Percentiles rank a stretch among this genome's conserved stretches.
Conservation (phyloP, 805 yeast genomes). For the Lipomyces kockii region DNA sequence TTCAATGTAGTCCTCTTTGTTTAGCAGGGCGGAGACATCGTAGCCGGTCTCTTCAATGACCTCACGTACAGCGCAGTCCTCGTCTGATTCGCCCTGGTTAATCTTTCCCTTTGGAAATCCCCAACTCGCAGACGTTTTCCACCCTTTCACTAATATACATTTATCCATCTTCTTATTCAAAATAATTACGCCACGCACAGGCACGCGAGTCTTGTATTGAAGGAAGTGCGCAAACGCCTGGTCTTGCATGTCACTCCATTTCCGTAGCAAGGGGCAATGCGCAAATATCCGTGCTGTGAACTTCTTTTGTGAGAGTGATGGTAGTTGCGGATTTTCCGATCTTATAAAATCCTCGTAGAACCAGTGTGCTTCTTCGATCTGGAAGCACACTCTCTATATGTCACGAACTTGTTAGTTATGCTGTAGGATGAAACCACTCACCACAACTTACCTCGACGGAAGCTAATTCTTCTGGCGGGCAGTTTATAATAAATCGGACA, state of each 20-base stretch:
- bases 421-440: neutral
- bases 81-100: constrained; percentile 87
- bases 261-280: constrained; percentile 57
- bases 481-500: constrained; percentile 87
- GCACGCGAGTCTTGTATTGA: constrained; percentile 83
- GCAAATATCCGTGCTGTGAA: constrained; percentile 81
- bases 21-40: constrained; percentile 70
- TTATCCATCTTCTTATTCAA: constrained; percentile 69
- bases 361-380: constrained; percentile 98
- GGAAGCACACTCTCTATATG: constrained; percentile 76
- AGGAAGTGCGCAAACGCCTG: constrained; percentile 80
- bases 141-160: constrained; percentile 75
- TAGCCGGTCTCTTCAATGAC: constrained; percentile 93
- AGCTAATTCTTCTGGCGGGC: constrained; percentile 88
- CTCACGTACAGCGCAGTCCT: constrained; percentile 88
- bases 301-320: constrained; percentile 73
- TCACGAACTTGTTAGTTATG: constrained; percentile 19
- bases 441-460: constrained; percentile 54
- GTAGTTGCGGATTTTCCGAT: constrained; percentile 72
- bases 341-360: constrained; percentile 86
- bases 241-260: constrained; percentile 45
- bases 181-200: constrained; percentile 94
- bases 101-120: constrained; percentile 97
- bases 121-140: constrained; percentile 78
- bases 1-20: constrained; percentile 76